These are phyloP conservation scores for Linnemannia exigua DNA, from an alignment of 192 early-diverging fungal genomes.

Conservation along the genomic window DNA sequence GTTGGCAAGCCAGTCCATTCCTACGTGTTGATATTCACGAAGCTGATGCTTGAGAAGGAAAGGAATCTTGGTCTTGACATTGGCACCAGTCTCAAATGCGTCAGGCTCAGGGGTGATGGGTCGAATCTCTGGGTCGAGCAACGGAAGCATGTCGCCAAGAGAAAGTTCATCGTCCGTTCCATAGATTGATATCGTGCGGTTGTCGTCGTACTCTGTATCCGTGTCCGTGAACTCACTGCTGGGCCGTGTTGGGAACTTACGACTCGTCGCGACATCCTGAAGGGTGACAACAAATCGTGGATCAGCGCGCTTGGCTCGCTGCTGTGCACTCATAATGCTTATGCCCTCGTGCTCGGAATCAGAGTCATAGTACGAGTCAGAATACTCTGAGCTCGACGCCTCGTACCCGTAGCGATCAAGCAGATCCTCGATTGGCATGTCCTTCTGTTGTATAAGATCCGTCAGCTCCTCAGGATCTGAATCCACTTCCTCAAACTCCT, in stretches of 20 bases:
- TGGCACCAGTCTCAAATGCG: slow-evolving; percentile 57
- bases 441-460: slow-evolving; percentile 30
- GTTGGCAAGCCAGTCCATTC: slow-evolving; percentile 91
- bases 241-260: slow-evolving; percentile 48
- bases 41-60: slow-evolving; percentile 76
- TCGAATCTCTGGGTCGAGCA: slow-evolving; percentile 30
- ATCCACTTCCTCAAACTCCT: slow-evolving; percentile 26
- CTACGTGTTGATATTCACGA: slow-evolving; percentile 91
- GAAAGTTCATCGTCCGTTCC: slow-evolving; percentile 55
- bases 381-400: slow-evolving; percentile 47
- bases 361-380: slow-evolving; percentile 50
- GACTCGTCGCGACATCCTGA: slow-evolving; percentile 40
- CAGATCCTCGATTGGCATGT: slow-evolving; percentile 60
- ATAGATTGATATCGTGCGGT: slow-evolving; percentile 47
- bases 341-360: slow-evolving; percentile 43
- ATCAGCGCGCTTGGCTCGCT: slow-evolving; percentile 28
- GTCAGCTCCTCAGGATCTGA: slow-evolving; percentile 33
- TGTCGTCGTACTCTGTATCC: slow-evolving; percentile 51
- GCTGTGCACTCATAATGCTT: slow-evolving; percentile 45
- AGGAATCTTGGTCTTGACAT: slow-evolving; percentile 68
- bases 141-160: slow-evolving; percentile 42
- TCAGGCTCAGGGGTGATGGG: slow-evolving; percentile 22
- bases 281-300: slow-evolving; percentile 50
- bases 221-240: slow-evolving; percentile 53
- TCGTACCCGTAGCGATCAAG: slow-evolving; percentile 57